These are phyloP conservation scores for Solanum pimpinellifolium DNA, from an alignment of 257 asterid species.

Conservation along the genomic window DNA sequence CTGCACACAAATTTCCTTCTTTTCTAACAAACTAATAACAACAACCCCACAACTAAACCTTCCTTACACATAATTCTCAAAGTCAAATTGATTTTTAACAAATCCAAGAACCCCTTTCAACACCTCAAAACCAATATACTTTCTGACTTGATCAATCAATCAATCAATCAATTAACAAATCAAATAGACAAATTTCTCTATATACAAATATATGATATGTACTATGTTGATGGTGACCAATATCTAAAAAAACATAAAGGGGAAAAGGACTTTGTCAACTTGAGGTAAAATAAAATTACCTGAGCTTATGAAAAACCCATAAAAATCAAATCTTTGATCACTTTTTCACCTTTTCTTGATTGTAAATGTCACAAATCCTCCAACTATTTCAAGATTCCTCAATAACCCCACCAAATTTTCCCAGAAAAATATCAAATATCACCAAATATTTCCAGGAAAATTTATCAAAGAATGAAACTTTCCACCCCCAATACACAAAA, in stretches of 20 bases:
- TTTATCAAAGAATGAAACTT: not conserved
- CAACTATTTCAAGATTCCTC: conserved; percentile 13
- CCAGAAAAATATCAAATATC: conserved; percentile 11
- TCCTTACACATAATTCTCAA: conserved; percentile 16
- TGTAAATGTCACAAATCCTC: not conserved
- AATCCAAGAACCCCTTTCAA: conserved; percentile 18
- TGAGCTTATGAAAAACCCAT: not conserved
- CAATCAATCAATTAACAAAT: not conserved
- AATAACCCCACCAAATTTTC: conserved; percentile 15
- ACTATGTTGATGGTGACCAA: conserved; percentile 43
- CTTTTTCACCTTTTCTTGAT: conserved; percentile 6
- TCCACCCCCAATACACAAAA: not conserved
- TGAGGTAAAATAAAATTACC: conserved; percentile 15
- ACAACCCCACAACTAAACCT: conserved; percentile 27
- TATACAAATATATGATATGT: not conserved
- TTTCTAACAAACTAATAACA: conserved; percentile 34
- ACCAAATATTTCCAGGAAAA: not conserved
- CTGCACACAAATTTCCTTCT: conserved; percentile 12
- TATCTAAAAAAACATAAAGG: conserved; percentile 15
- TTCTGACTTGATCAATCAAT: conserved; percentile 24
- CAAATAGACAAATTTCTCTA: not conserved
- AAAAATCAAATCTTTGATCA: conserved; percentile 9
- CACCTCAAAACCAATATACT: conserved; percentile 11
- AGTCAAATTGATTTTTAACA: conserved; percentile 5
- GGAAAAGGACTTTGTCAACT: conserved; percentile 15